These are phyloP conservation scores for Cicer judaicum DNA, from an alignment of 306 rosid species.

Conservation along the genomic window DNA sequence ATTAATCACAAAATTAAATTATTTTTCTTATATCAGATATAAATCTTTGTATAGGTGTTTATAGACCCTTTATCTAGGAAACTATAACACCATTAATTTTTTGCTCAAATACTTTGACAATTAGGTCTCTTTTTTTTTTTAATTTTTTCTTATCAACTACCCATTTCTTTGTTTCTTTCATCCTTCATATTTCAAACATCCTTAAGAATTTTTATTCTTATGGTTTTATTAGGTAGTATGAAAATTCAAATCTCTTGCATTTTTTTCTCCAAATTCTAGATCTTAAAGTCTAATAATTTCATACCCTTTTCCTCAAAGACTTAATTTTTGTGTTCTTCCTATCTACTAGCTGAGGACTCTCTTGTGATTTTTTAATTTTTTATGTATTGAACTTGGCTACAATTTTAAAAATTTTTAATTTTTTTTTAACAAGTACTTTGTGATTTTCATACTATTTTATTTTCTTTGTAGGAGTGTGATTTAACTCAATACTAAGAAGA, in stretches of 20 bases:
- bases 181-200: neutral
- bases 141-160: neutral
- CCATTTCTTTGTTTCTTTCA: neutral
- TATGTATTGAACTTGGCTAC: neutral
- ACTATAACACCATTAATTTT: neutral
- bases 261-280: constrained; percentile 26
- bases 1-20: neutral
- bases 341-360: constrained; percentile 26
- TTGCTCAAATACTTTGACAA: constrained; percentile 17
- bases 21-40: neutral
- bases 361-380: neutral
- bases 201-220: neutral
- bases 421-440: neutral
- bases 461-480: neutral
- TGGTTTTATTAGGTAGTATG: neutral
- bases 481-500: neutral
- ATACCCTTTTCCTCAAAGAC: neutral
- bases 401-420: neutral
- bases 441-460: neutral
- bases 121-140: neutral
- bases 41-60: constrained; percentile 9
- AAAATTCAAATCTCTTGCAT: constrained; percentile 22
- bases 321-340: constrained; percentile 5
- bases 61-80: constrained; percentile 33
- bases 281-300: constrained; percentile 26